phyloP scores from a whole-genome alignment of 2,329 filamentous ascomycete species.

The Gaeumannomyces tritici region DNA sequence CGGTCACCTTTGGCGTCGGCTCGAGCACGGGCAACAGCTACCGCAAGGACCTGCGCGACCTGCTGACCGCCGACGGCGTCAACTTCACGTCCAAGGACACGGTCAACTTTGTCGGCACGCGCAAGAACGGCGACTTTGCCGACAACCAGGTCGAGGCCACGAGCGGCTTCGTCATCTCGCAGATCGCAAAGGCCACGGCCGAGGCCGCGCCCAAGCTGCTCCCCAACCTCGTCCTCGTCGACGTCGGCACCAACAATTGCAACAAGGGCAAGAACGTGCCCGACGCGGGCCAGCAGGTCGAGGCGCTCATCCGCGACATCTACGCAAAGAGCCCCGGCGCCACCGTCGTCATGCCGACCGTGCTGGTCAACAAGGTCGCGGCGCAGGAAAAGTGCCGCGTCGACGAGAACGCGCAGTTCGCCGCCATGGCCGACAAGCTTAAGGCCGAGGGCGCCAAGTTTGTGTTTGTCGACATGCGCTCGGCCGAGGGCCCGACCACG shows the following conservation, averaged over 20 bases:
- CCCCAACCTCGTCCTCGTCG: conserved; percentile 13
- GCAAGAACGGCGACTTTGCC: conserved; percentile 4
- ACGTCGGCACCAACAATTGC: conserved; percentile 14
- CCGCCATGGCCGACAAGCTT: conserved; percentile 1
- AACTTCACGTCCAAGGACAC: not conserved
- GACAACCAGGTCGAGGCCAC: conserved; percentile 7
- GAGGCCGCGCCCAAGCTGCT: conserved; percentile 3
- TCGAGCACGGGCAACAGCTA: conserved; percentile 18
- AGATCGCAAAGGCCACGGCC: conserved; percentile 3
- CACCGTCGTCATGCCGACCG: conserved; percentile 14
- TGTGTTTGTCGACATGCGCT: conserved; percentile 12
- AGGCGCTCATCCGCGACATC: conserved; percentile 11
- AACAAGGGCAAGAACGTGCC: conserved; percentile 9
- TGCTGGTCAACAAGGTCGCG: conserved; percentile 14
- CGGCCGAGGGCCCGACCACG: conserved; percentile 8
- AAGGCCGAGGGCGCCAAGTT: conserved; percentile 9
- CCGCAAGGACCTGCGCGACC: conserved; percentile 6
- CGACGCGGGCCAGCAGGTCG: conserved; percentile 12
- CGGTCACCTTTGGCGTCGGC: conserved; percentile 26
- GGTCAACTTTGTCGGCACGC: conserved; percentile 9
- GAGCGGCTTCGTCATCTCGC: conserved; percentile 4
- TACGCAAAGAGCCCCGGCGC: conserved; percentile 12
- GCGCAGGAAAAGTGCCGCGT: conserved; percentile 9
- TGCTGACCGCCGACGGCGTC: conserved; percentile 2
- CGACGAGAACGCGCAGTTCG: conserved; percentile 11